phyloP scores from a whole-genome alignment of 2,329 filamentous ascomycete genomes.

The Emmonsiellopsis sp. region DNA sequence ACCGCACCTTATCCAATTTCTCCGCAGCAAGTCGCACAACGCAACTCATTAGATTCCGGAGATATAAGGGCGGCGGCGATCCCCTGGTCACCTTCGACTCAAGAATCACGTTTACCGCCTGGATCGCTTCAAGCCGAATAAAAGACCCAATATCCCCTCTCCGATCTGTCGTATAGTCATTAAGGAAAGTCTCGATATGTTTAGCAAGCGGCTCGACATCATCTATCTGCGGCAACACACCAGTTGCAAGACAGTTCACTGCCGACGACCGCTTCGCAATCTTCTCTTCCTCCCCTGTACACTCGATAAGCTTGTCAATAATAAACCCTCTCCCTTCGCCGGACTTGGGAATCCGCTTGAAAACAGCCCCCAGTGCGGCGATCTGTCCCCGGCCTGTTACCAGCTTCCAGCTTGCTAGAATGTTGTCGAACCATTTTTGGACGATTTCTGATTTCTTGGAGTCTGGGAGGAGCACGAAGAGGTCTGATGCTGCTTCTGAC shows the following conservation, averaged over 20 bases:
- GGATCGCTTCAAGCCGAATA: constrained; percentile 69
- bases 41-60: constrained; percentile 26
- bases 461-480: constrained; percentile 29
- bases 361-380: constrained; percentile 31
- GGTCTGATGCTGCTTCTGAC: constrained; percentile 28
- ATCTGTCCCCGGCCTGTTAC: constrained; percentile 36
- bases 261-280: constrained; percentile 34
- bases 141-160: constrained; percentile 84
- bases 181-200: constrained; percentile 41
- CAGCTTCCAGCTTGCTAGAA: constrained; percentile 25
- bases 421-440: constrained; percentile 30
- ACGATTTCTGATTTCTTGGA: constrained; percentile 25
- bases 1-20: constrained; percentile 79
- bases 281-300: constrained; percentile 25
- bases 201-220: constrained; percentile 19
- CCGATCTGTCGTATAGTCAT: constrained; percentile 85
- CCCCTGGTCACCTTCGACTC: constrained; percentile 10
- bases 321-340: constrained; percentile 20
- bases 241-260: constrained; percentile 28
- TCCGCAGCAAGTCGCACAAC: constrained; percentile 67
- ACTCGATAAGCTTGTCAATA: constrained; percentile 24
- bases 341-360: constrained; percentile 20
- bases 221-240: constrained; percentile 30
- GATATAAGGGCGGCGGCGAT: constrained; percentile 9
- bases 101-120: constrained; percentile 43